Conservation (phyloP, 2,329 filamentous ascomycete species). For the Cercospora canescens region DNA sequence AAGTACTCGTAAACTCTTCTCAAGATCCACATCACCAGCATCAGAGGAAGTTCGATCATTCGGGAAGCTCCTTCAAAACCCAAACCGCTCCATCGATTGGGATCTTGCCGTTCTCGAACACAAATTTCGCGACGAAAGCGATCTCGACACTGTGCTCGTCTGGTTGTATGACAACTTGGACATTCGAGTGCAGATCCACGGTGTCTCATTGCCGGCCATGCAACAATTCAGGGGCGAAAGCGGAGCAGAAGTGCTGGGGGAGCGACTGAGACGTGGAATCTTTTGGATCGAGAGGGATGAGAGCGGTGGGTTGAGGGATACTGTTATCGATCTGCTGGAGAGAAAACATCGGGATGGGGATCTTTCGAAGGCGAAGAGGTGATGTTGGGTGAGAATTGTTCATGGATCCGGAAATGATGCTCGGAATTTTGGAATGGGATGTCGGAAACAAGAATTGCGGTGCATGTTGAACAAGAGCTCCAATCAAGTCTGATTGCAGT, state of each 20-base stretch:
- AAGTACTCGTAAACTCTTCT: neutral
- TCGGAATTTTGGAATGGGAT: no score
- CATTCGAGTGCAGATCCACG: neutral
- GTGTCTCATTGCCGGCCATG: neutral
- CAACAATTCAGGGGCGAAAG: neutral
- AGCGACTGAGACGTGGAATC: neutral
- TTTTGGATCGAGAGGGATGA: conserved; percentile 2
- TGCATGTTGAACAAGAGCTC: no score
- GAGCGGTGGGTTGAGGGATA: neutral
- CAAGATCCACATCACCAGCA: neutral
- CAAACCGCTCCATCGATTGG: conserved; percentile 4
- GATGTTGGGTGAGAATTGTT: no score
- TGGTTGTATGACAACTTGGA: neutral
- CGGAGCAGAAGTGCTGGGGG: neutral
- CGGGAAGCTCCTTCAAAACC: no score
- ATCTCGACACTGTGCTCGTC: neutral
- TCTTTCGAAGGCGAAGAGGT: no score
- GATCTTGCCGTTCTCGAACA: neutral
- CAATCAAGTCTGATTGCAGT: no score
- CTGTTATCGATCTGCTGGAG: neutral
- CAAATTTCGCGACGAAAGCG: neutral
- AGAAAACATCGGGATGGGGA: neutral
- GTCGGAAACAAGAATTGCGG: no score
- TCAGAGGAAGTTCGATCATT: no score
- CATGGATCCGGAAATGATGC: no score